These are phyloP conservation scores for Fusarium sp. DNA, from an alignment of 2,329 filamentous ascomycete species.

Conservation along the genomic window DNA sequence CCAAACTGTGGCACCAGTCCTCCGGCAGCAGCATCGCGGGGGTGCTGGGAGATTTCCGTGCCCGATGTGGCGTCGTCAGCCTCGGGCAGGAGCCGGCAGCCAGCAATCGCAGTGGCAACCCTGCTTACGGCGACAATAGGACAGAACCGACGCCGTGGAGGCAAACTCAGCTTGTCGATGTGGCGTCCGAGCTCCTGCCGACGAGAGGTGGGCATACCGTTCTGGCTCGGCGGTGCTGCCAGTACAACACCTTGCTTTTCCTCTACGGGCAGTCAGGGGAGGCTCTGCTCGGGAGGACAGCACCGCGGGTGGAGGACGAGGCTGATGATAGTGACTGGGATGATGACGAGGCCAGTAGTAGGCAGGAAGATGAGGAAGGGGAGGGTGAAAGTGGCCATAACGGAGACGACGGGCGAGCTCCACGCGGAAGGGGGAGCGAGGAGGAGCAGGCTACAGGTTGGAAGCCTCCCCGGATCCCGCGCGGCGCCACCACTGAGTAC, in stretches of 20 bases:
- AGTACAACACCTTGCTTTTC: background rate
- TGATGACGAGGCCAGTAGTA: constrained; percentile 2
- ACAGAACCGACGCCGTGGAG: background rate
- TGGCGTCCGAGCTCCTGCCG: background rate
- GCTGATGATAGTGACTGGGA: constrained; percentile 5
- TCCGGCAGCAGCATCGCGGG: background rate
- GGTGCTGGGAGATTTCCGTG: background rate
- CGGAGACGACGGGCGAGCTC: constrained; percentile 1
- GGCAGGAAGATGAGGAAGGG: constrained; percentile 10
- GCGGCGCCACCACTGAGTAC: constrained; percentile 11
- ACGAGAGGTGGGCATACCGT: background rate
- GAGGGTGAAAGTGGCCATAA: background rate
- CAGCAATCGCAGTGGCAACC: background rate
- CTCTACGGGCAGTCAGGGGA: constrained; percentile 6
- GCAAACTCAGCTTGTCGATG: background rate
- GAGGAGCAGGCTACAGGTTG: constrained; percentile 2
- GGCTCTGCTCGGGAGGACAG: constrained; percentile 9
- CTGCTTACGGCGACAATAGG: background rate
- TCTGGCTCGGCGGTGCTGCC: background rate
- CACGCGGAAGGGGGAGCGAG: constrained; percentile 2
- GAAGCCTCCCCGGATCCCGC: constrained; percentile 14
- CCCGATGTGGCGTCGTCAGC: background rate
- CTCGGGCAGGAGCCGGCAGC: background rate
- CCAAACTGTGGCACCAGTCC: background rate
- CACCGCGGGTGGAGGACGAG: constrained; percentile 5